Percentiles rank a stretch among this genome's conserved stretches.
Evolutionary conservation across 768 basidiomycete species (phyloP).

Genomic region (Cystofilobasidium macerans): DNA sequence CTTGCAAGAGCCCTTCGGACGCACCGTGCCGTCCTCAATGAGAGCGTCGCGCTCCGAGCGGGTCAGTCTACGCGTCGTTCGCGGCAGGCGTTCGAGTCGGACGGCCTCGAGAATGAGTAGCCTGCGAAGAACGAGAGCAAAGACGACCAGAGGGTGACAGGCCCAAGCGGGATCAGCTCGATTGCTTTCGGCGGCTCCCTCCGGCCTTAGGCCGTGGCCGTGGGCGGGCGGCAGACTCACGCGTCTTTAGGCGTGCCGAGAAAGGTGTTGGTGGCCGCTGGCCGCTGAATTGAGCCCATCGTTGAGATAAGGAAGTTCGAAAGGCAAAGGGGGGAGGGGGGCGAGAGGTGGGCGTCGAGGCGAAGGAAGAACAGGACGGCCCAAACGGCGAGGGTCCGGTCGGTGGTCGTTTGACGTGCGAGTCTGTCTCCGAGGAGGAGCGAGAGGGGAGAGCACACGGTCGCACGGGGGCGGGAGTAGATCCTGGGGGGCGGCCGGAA

Average conservation of each 20-base stretch:
- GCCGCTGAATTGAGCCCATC: slow-evolving; percentile 31
- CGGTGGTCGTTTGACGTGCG: no score
- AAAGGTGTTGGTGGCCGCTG: slow-evolving; percentile 32
- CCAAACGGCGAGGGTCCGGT: no score
- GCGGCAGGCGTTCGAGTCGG: slow-evolving; percentile 32
- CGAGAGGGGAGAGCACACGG: no score
- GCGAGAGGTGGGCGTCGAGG: background rate
- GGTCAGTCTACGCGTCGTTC: slow-evolving; percentile 36
- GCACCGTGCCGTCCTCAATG: background rate
- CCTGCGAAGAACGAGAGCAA: slow-evolving; percentile 19
- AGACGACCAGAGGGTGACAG: background rate
- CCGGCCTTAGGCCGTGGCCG: no score
- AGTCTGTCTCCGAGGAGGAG: no score
- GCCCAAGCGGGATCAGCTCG: background rate
- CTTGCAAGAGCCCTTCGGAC: background rate
- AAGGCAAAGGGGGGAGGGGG: no score
- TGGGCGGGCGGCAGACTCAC: no score
- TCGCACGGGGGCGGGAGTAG: no score
- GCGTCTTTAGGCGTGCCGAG: slow-evolving; percentile 35
- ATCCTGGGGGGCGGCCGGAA: no score
- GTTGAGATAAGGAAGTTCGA: background rate
- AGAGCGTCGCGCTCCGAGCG: slow-evolving; percentile 30
- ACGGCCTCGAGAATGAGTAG: slow-evolving; percentile 36
- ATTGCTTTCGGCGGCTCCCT: no score
- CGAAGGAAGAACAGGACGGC: background rate